Percentiles rank a stretch among this genome's conserved stretches.
Evolutionary conservation across 208 protist genomes (phyloP).

Genomic region (Trypanosoma boissoni): DNA sequence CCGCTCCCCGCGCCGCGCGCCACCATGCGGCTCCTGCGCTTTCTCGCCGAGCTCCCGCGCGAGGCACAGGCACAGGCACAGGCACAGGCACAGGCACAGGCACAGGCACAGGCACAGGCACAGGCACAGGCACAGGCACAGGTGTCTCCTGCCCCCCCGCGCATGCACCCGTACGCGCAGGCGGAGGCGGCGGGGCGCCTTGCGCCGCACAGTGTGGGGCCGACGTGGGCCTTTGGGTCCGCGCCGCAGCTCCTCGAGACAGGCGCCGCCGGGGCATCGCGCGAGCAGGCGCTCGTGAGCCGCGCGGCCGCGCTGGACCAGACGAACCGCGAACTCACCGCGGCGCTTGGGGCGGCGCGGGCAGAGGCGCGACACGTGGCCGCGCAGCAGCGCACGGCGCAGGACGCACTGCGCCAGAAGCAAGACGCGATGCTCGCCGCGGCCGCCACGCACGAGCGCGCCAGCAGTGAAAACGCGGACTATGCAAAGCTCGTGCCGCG

Average conservation of each 20-base stretch:
- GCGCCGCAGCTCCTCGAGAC: not conserved
- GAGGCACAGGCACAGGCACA: not conserved
- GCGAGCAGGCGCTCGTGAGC: constrained; percentile 27
- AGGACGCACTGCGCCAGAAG: constrained; percentile 31
- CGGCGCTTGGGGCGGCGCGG: constrained; percentile 11
- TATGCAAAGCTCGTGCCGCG: constrained; percentile 42
- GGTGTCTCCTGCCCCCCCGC: not conserved
- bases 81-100: not conserved
- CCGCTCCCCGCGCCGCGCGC: constrained; percentile 30
- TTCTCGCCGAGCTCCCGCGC: constrained; percentile 32
- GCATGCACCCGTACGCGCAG: not conserved
- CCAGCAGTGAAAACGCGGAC: constrained; percentile 34
- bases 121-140: not conserved
- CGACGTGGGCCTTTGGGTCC: not conserved
- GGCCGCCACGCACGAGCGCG: constrained; percentile 23
- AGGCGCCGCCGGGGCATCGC: not conserved
- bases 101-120: not conserved
- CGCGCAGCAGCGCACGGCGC: constrained; percentile 17
- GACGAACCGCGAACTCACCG: constrained; percentile 14
- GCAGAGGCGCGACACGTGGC: constrained; percentile 15
- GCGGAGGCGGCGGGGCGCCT: constrained; percentile 13
- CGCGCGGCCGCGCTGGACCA: constrained; percentile 27
- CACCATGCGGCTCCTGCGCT: constrained; percentile 64
- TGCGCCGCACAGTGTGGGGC: not conserved
- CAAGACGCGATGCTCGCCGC: constrained; percentile 21